phyloP scores from a whole-genome alignment of 192 early-diverging fungal species.

The Coemansia sp. region DNA sequence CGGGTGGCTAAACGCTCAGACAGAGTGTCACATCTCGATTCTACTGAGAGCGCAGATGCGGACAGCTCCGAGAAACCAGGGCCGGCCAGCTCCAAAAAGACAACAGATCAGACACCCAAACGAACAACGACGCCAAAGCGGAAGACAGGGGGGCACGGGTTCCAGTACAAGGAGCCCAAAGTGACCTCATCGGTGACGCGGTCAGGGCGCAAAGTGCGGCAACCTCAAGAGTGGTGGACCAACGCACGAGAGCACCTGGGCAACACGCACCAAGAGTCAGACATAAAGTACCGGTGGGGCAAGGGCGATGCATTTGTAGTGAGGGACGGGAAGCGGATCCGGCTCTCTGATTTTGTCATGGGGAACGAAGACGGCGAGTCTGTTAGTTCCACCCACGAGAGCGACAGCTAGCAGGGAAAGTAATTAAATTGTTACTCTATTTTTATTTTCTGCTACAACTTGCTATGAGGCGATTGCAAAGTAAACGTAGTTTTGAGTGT shows the following conservation, averaged over 20 bases:
- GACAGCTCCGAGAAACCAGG: neutral
- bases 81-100: neutral
- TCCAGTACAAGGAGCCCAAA: constrained; percentile 25
- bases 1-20: neutral
- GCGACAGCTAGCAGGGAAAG: neutral
- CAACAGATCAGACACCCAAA: neutral
- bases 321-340: constrained; percentile 36
- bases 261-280: constrained; percentile 23
- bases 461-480: constrained; percentile 5
- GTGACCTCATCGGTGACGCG: constrained; percentile 31
- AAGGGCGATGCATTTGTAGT: constrained; percentile 35
- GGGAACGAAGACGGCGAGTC: constrained; percentile 11
- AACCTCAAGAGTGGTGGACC: constrained; percentile 50
- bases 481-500: constrained; percentile 31
- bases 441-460: constrained; percentile 11
- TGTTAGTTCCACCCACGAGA: constrained; percentile 4
- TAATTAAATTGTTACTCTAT: neutral
- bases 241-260: constrained; percentile 42
- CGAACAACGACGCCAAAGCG: constrained; percentile 14
- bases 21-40: neutral
- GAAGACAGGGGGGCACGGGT: constrained; percentile 10
- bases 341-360: constrained; percentile 29
- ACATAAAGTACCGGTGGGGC: constrained; percentile 48
- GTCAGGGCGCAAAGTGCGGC: constrained; percentile 40
- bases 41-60: neutral